Evolutionary conservation across 768 basidiomycete genomes (phyloP), one percentile per base, ranked within the genome.

Genomic region (Hirschioporus abietinus): DNA sequence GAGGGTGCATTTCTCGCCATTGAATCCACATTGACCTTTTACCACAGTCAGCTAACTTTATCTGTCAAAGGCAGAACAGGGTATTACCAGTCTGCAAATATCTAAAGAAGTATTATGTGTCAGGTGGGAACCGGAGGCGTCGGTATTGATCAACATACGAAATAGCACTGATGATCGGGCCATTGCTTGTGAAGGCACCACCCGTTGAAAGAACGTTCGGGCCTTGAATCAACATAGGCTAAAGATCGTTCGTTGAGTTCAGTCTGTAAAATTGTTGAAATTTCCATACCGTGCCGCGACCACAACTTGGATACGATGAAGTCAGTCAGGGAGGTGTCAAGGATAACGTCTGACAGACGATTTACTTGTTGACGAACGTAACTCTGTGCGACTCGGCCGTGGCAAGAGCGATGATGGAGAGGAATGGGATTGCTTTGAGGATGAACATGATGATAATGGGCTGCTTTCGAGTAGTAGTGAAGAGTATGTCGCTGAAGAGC

Each of bases 351-450:
- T 6, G 12, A 52, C 12, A 52, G 4, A 60, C 57, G 23, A 27
- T 67, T 25, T 25, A 72, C 70, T 72, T 71, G 69, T 82, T 81
- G 59, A 71, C 72, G 68, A 81, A 79, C 65, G 73, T 74, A 10
- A 81, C 74, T 5, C 73, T 74, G 69, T 81, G 80, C 1, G 71
- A 67, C 66, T 80, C 78, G 26, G 74, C 75, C 3, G 66, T 60
- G n/a, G 72, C 76, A 42, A 68, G 67, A 59, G 70, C 59, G 34
- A 73, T 42, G 62, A 71, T 65, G 61, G 70, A 63, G 25, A 71
- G 66, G 25, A 77, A 34, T 7, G 20, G 7, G 7, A 63, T 15
- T 12, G 42, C 12, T 52, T 15, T 20, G 42, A 52, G 42, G 42
- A 52, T 2, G 42, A 52, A 52, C 42, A 52, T 52, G 12, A 2